Evolutionary conservation across 2,329 filamentous ascomycete species (phyloP), one percentile per base, ranked within the genome.

Genomic region (Truncatella angustata): DNA sequence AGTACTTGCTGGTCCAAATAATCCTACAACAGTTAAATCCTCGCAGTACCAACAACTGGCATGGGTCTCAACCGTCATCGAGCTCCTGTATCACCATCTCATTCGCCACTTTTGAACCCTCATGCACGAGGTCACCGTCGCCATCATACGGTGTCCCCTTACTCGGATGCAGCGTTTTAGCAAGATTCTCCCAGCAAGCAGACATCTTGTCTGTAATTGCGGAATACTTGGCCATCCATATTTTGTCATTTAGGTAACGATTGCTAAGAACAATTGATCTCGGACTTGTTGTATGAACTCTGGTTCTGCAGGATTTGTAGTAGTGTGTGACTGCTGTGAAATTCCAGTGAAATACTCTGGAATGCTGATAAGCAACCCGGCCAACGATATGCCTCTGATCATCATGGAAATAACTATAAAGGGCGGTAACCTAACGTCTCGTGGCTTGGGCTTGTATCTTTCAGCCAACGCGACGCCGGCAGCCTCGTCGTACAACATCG

Each of bases 181-280:
- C 52, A 24, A 55, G 55, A 49, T 54, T 56, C 11, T 35, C 39
- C 54, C 54, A 56, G 50, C 53, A 56, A 2, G 53, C 43, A 6
- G 55, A 52, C 48, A 65, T 66, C 24, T 46, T 52, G 4, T 48
- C 26, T 24, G 62, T 58, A 37, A 69, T 61, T 6, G 40, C 51
- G 49, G 62, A 66, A 44, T 69, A 65, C 4, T 54, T 49, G 0
- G 53, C 37, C 14, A 52, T 53, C 61, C 65, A 70, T 7, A 58
- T 60, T 12, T 61, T 51, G n/a, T 54, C 54, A 10, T 14, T 47
- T 3, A 20, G 32, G 16, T 54, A 56, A 11, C 68, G 58, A 48
- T 66, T 68, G 57, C 66, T 65, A 24, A 70, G 59, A 6, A 61
- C 61, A 68, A 54, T 60, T 64, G 18, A 70, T 57, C 55, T 66